Evolutionary conservation across 1,139 yeast genomes (phyloP), one percentile per base, ranked within the genome.

Genomic region (Nakaseomyces bracarensis): DNA sequence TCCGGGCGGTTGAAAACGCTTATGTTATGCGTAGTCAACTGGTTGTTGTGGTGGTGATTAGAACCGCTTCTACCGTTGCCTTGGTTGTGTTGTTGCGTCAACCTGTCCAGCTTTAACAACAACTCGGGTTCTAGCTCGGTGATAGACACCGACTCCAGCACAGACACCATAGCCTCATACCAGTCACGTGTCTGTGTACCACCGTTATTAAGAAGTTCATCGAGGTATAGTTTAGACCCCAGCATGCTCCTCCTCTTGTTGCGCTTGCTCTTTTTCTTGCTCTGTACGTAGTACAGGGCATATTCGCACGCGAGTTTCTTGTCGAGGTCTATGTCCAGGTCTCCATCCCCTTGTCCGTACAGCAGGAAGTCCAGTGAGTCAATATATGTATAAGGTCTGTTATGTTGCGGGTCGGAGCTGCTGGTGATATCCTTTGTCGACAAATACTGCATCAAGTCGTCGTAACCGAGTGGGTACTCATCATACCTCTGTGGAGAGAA

Each of bases 281-380:
- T 46, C 34, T 52, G 53, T 13, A 47, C 49, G 42, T 49, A 52
- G 38, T 44, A 58, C 21, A 57, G 38, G 1, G 61, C 61, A 40
- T 51, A 58, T 42, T 58, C 63, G 29, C 52, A 49, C 8, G 49
- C 50, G 36, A 58, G 44, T 41, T 57, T 57, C 43, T 49, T 51
- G 20, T 55, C 49, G 27, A 58, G 40, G 41, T 58, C 61, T n/a
- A 58, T 44, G 11, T 33, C 36, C 9, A 33, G n/a, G 10, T n/a
- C 14, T 5, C 18, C 19, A 13, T 20, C 36, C 3, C 26, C 36
- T 15, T 33, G 26, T 3, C 36, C 18, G 28, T 38, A 38, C 13
- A 38, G 30, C 21, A 38, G 18, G 27, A 29, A 38, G 25, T 38
- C 40, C 15, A 38, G 20, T n/a, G 34, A 38, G 28, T 40, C 39